These are phyloP conservation scores for Bombardia bombarda DNA, from an alignment of 495 filamentous ascomycete genomes.

Conservation along the genomic window DNA sequence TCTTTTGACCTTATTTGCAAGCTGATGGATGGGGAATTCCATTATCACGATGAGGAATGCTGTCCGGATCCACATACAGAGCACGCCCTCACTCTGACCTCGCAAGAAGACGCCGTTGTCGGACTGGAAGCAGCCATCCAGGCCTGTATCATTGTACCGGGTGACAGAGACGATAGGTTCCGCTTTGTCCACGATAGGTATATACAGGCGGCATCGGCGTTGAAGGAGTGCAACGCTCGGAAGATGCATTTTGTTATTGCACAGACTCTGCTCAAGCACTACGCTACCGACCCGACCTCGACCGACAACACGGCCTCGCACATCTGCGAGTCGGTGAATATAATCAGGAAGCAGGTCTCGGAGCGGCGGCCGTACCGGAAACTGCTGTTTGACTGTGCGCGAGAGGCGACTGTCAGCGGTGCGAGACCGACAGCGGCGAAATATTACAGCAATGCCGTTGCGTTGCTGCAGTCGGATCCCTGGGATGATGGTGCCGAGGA, in stretches of 20 bases:
- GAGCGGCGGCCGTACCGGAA: slow-evolving; percentile 59
- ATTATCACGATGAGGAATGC: slow-evolving; percentile 40
- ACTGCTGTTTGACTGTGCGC: slow-evolving; percentile 67
- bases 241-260: slow-evolving; percentile 88
- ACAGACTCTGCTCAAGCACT: slow-evolving; percentile 65
- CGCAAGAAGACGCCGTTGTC: slow-evolving; percentile 42
- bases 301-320: slow-evolving; percentile 68
- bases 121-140: slow-evolving; percentile 74
- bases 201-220: slow-evolving; percentile 59
- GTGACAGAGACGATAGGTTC: slow-evolving; percentile 66
- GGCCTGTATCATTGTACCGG: slow-evolving; percentile 65
- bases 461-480: slow-evolving; percentile 67
- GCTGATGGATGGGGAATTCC: slow-evolving; percentile 61
- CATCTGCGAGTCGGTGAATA: slow-evolving; percentile 61
- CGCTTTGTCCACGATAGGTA: slow-evolving; percentile 82
- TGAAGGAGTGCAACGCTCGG: slow-evolving; percentile 60
- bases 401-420: slow-evolving; percentile 67
- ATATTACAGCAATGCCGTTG: slow-evolving; percentile 67
- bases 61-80: slow-evolving; percentile 11
- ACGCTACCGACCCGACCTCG: slow-evolving; percentile 43
- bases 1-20: slow-evolving; percentile 73
- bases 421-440: slow-evolving; percentile 69
- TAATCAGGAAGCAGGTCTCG: slow-evolving; percentile 57
- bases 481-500: slow-evolving; percentile 68
- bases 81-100: neutral